Evolutionary conservation across 192 early-diverging fungal genomes (phyloP), one percentile per base, ranked within the genome.

Genomic region (Paraglomus occultum): DNA sequence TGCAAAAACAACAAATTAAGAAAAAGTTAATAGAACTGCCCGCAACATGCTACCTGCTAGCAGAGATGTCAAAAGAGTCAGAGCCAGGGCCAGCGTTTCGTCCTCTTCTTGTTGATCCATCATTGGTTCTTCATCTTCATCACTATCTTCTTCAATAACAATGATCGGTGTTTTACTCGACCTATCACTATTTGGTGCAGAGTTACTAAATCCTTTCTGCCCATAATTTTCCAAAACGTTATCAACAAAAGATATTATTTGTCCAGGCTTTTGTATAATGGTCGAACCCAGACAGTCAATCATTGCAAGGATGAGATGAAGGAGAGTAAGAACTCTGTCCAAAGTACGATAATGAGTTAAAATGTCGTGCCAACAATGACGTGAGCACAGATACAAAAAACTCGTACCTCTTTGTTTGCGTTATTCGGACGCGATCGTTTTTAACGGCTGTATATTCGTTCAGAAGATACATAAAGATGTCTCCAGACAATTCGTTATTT

Each of bases 401-500:
- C 23, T 55, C 61, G 61, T 77, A 86, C 84, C 70, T 73, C 74
- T 78, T 81, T 54, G 85, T 82, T 50, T 80, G 71, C 51, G 76
- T 62, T 62, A 20, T 70, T 58, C 22, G 59, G 38, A 6, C 6
- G 52, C 3, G 22, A 15, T 15, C 67, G 77, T 72, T 64, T 80
- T 76, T 71, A 48, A 86, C 73, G 47, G 80, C 76, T 55, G 80
- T 77, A 70, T 92, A 91, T 53, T 91, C 85, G 48, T 89, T 89
- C 52, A 94, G 67, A 39, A 95, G 71, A 57, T 82, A 82, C 64
- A 95, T 80, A 71, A 93, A 95, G 17, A 95, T 76, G 50, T 87
- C 89, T 23, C 90, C 90, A 1, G 82, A 66, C 0, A 94, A 67
- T 18, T 80, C 79, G 1, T 82, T 76, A 55, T 87, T 80, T 5